Evolutionary conservation across 768 basidiomycete species (phyloP).

Genomic region (Phaffia tasmanica): DNA sequence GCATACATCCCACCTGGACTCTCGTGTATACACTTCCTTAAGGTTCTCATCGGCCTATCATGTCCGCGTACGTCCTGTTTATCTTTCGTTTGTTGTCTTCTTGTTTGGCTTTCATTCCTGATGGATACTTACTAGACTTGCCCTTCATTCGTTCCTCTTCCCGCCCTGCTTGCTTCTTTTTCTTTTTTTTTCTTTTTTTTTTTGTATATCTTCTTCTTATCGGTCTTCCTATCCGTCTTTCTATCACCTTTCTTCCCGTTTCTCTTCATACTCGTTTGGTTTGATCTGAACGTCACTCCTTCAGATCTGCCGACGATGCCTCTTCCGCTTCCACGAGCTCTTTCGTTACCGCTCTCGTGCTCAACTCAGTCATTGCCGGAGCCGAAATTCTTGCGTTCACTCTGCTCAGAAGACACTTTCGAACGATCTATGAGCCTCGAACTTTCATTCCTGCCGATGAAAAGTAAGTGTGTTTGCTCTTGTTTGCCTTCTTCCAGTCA

Average conservation of each 20-base stretch:
- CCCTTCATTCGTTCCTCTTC: neutral
- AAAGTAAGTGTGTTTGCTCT: slow-evolving; percentile 35
- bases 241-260: neutral
- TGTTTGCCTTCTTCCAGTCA: slow-evolving; percentile 13
- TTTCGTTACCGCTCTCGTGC: slow-evolving; percentile 72
- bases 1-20: too few relatives aligned
- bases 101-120: too few relatives aligned
- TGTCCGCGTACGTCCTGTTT: too few relatives aligned
- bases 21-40: too few relatives aligned
- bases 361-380: slow-evolving; percentile 52
- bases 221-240: neutral
- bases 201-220: neutral
- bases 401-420: slow-evolving; percentile 72
- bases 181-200: neutral
- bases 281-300: slow-evolving; percentile 3
- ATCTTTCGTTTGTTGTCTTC: too few relatives aligned
- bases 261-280: neutral
- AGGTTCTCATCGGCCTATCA: too few relatives aligned
- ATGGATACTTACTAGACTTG: too few relatives aligned
- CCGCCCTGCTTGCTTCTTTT: neutral
- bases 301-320: slow-evolving; percentile 3
- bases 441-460: slow-evolving; percentile 53
- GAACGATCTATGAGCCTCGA: slow-evolving; percentile 76
- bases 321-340: slow-evolving; percentile 55
- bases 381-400: slow-evolving; percentile 66